Evolutionary conservation across 345 rosid species (phyloP), one percentile per base, ranked within the genome.

Genomic region (Eucalyptus polybractea): DNA sequence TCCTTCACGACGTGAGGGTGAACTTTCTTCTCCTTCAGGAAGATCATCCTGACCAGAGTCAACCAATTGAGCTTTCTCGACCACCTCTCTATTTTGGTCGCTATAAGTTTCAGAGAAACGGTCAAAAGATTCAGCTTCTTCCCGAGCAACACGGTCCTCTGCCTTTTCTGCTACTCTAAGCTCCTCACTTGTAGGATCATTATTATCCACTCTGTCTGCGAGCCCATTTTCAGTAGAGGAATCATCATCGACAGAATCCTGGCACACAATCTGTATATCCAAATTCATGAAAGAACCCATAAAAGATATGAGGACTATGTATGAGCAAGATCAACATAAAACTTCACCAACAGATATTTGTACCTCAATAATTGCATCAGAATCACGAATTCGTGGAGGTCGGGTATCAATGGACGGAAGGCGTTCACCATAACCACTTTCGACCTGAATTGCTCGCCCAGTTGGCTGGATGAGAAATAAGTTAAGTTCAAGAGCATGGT

Each of bases 401-500:
- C 99, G 97, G 69, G 97, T 94, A 89, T 98, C 99, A 76, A 93
- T 91, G 87, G 99, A 98, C 4, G 99, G 99, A 53, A 93, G 94
- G 49, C 99, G 99, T 65, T 98, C 99, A 91, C 97, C 97, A 91
- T 62, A 93, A 87, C 99, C 99, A 90, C 93, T 92, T 92, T 98
- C 99, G 86, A 98, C 99, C 92, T 97, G 99, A 92, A 98, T 98
- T 42, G 99, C 94, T 93, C 99, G 94, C 89, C 99, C 99, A 86
- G 99, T 94, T 88, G 99, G 99, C 99, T 98, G 94, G 90, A 87
- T 86, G 88, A 67, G 47, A 67, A 86, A 90, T 86, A 65, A 24
- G 60, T 49, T 65, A 72, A 69, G 85, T 76, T 21, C 47, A 40
- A 40, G 47, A 69, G 67, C 37, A 90, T 22, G 86, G 37, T 31